Base-by-base conservation (phyloP, 768 basidiomycete species). In the Podaxis pistillaris region DNA sequence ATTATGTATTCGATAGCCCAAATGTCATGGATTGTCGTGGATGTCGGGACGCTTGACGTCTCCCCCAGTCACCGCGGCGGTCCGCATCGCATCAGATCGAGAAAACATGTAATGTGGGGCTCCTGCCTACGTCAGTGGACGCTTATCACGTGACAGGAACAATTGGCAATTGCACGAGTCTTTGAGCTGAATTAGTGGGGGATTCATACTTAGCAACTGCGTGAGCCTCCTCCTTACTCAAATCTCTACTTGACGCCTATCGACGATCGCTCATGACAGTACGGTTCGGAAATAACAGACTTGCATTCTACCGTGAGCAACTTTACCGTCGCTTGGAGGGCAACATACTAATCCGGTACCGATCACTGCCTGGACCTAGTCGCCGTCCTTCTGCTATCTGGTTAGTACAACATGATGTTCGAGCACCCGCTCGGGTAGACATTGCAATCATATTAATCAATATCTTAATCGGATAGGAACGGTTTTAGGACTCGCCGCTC, bases 401-500 rank as follows among this genome's bases (percentile, higher is more conserved):
- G 81, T 79, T 63, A 38, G 64, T 63, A n/a, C n/a, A 55, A 17
- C 54, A 51, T 51, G 40, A 66, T 40, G 19, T 1, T 57, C 24
- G 56, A 57, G 40, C 24, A 44, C 19, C 40, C 49, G 15, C 38
- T 4, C 17, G 4, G 15, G 41, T 57, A 46, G 57, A 50, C 4
- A 24, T 13, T 26, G 40, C 56, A 36, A 44, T 58, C 28, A 19
- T 40, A 22, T 11, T 61, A 46, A 60, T 19, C 7, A 33, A 40
- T 40, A 33, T 26, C 28, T 30, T 44, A 3, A 44, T 51, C 36
- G n/a, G 56, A 19, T 66, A 81, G 77, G 78, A 13, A 78, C 81
- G 30, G 87, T 91, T 40, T 81, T 93, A 3, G 91, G 91, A 9
- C 71, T 93, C 24, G 78, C 86, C 2, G 85, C 83, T 12, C 84